Base-by-base conservation (phyloP, 2,329 filamentous ascomycete species). In the Helotiales sp. region DNA sequence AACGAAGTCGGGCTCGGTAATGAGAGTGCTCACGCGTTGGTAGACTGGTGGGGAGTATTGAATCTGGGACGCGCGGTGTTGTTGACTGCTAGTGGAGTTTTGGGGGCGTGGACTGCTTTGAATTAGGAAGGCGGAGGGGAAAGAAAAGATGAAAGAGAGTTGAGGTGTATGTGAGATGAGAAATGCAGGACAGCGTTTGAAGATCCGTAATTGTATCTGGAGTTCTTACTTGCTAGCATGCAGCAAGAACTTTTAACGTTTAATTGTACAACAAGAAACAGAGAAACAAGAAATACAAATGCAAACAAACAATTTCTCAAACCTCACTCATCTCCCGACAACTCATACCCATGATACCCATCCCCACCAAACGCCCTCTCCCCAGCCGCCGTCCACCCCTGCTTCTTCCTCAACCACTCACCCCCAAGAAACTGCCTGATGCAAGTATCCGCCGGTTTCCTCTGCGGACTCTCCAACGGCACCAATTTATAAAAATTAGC, bases 31-130 rank as follows among this genome's bases (percentile, higher is more conserved):
- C 80, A 82, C 69, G 74, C 72, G 57, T 68, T 85, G 63, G 74
- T 86, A 34, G 81, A 85, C 64, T 73, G 72, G 57, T 86, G 83
- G 83, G 81, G 75, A 2, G 71, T 75, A 50, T 66, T 84, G 64
- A 84, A 84, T 64, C 61, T 85, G 33, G 76, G 70, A 5, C 67
- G 79, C 17, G 72, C 73, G 2, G 54, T 72, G 7, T 63, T 78
- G 38, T 52, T 66, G 27, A 40, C 57, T 31, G 60, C 62, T 25
- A 63, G 59, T 42, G 64, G 67, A 3, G 64, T 68, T 0, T 54
- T 72, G 24, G 74, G 72, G 15, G 36, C 55, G 49, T 65, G 63
- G 57, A 66, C 67, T 34, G 62, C 67, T 19, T 48, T 71, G 47
- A 36, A 33, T 9, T 54, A 30, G 40, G 17, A 6, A 9, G n/a